Evolutionary conservation across 2,329 filamentous ascomycete species (phyloP).

Genomic region (Elsinoe arachidis): DNA sequence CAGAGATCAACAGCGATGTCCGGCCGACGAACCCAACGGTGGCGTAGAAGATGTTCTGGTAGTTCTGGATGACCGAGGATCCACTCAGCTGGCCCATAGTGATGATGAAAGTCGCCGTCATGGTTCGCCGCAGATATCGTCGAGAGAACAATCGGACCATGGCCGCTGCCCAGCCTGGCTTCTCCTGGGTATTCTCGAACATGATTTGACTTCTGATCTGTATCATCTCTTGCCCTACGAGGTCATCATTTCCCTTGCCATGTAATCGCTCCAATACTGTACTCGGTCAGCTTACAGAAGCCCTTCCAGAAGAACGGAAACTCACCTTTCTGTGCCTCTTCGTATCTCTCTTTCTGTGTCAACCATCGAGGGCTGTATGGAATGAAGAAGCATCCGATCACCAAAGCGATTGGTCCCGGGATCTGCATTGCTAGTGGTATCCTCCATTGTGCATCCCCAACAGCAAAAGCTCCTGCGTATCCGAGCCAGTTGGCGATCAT

Average conservation of each 20-base stretch:
- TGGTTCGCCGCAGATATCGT: slow-evolving; percentile 26
- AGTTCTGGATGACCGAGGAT: slow-evolving; percentile 32
- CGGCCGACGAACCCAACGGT: slow-evolving; percentile 28
- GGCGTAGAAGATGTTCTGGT: slow-evolving; percentile 31
- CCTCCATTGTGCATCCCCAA: slow-evolving; percentile 46
- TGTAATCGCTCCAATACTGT: slow-evolving; percentile 23
- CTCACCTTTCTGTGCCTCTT: slow-evolving; percentile 34
- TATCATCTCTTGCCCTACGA: slow-evolving; percentile 22
- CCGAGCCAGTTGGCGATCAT: slow-evolving; percentile 35
- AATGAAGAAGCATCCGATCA: slow-evolving; percentile 30
- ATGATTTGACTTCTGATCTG: slow-evolving; percentile 26
- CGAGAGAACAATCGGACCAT: slow-evolving; percentile 21
- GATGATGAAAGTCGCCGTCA: slow-evolving; percentile 28
- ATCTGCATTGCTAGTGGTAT: slow-evolving; percentile 48
- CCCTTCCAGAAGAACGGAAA: slow-evolving; percentile 29
- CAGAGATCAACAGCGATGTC: slow-evolving; percentile 28
- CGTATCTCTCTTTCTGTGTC: slow-evolving; percentile 27
- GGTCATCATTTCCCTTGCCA: slow-evolving; percentile 18
- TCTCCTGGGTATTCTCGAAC: slow-evolving; percentile 20
- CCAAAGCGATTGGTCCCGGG: slow-evolving; percentile 30
- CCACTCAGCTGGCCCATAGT: slow-evolving; percentile 30
- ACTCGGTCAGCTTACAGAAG: slow-evolving; percentile 23
- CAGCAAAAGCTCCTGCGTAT: slow-evolving; percentile 29
- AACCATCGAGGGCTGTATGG: slow-evolving; percentile 30
- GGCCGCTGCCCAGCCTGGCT: slow-evolving; percentile 13